Base-by-base conservation (phyloP, 805 yeast genomes). In the Zygotorulaspora chibaensis region DNA sequence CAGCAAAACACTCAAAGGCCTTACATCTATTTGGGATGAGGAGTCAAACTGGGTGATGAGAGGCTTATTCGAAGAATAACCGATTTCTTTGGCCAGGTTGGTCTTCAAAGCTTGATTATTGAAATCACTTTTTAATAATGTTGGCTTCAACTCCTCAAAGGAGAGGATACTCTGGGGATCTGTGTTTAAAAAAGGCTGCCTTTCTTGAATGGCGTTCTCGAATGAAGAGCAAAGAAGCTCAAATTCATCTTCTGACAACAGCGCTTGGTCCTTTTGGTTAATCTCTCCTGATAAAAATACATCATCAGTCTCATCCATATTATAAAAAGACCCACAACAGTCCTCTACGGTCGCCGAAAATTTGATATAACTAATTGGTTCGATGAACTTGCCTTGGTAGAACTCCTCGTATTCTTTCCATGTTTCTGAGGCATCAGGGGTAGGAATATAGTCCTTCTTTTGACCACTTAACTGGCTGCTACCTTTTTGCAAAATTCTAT, bases 301-400 rank as follows among this genome's bases (percentile, higher is more conserved):
- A 28, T 81, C 95, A 66, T 93, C 99, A 7, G 57, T 74, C 64
- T 91, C 98, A 67, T 93, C 98, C 85, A 93, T 80, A 66, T 83
- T 83, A 67, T 90, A 93, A 15, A 81, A 81, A 38, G 84, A 80
- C 1, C 97, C 96, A 15, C 81, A 74, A 17, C 95, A 86, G 62
- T 93, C 98, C 60, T 93, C 98, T n/a, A 91, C 93, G 0, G 96
- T 91, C 4, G 96, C 95, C 35, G 95, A 85, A 56, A 87, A 87
- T 56, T 88, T 84, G 46, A 93, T 86, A 62, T 89, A 91, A 9
- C 85, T 73, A 16, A 80, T 79, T 0, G 98, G 96, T 50, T 81
- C 83, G 3, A 63, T 63, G 65, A 86, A 91, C 18, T 71, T 66
- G 29, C 84, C 84, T 13, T 68, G 68, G 63, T 93, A 93, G 66